phyloP scores from a whole-genome alignment of 352 stramenopile species.

The Pythium phragmiticola region DNA sequence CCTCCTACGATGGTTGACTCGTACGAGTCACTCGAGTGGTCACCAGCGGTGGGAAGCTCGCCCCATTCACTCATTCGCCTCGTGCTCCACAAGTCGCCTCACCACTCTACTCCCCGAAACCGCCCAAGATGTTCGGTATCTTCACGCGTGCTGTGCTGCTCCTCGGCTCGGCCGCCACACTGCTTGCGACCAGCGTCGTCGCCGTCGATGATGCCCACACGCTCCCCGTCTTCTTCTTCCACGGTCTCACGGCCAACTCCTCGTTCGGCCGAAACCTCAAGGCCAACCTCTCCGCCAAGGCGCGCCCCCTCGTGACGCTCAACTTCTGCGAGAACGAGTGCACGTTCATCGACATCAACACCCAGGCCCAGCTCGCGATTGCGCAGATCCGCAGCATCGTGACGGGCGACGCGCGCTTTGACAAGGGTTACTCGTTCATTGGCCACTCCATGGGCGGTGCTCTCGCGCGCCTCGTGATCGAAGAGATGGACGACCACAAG shows the following conservation, averaged over 20 bases:
- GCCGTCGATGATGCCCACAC: background rate
- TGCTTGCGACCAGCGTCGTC: background rate
- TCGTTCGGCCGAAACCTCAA: constrained; percentile 33
- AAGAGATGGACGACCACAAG: constrained; percentile 57
- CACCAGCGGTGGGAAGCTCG: too few relatives aligned
- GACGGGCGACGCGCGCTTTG: constrained; percentile 31
- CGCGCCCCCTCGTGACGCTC: constrained; percentile 36
- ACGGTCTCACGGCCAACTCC: constrained; percentile 38
- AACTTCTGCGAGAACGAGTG: constrained; percentile 38
- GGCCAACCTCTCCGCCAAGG: constrained; percentile 35
- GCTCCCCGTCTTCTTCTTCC: constrained; percentile 53
- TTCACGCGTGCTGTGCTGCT: constrained; percentile 6
- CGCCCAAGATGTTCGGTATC: constrained; percentile 4
- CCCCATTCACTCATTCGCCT: background rate
- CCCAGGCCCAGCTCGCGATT: constrained; percentile 40
- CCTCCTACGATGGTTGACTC: too few relatives aligned
- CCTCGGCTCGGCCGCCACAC: background rate
- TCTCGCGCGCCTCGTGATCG: constrained; percentile 41
- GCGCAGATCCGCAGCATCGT: constrained; percentile 40
- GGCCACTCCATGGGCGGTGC: constrained; percentile 45
- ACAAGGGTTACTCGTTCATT: constrained; percentile 49
- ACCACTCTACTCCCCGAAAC: background rate
- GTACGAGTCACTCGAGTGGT: too few relatives aligned
- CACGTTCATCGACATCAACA: constrained; percentile 32
- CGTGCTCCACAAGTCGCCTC: background rate